phyloP scores from a whole-genome alignment of 2,329 filamentous ascomycete species.

The Davidsoniella neocaledoniae region DNA sequence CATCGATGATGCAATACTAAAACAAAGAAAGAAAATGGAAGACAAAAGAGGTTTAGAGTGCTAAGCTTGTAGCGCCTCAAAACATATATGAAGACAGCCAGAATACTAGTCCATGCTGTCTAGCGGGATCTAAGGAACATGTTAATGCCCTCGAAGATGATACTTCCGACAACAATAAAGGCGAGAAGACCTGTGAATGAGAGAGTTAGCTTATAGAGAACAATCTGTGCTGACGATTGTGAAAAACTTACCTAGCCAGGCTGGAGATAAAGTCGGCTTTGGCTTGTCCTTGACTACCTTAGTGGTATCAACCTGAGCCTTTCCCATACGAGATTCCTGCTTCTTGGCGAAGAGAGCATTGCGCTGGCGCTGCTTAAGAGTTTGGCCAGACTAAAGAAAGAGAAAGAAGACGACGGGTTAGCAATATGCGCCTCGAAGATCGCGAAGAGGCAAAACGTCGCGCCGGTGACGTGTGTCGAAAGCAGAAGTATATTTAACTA shows the following conservation, averaged over 20 bases:
- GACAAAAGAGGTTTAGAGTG: background rate
- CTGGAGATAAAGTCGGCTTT: slow-evolving; percentile 46
- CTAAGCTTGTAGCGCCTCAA: background rate
- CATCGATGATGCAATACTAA: background rate
- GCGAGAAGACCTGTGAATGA: slow-evolving; percentile 31
- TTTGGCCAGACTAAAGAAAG: slow-evolving; percentile 33
- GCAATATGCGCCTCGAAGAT: background rate
- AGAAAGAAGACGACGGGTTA: background rate
- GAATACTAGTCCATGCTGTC: background rate
- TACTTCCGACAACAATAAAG: slow-evolving; percentile 44
- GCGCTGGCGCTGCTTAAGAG: slow-evolving; percentile 63
- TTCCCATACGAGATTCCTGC: slow-evolving; percentile 59
- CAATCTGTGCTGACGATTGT: background rate
- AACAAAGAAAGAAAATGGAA: background rate
- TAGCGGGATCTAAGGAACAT: slow-evolving; percentile 1
- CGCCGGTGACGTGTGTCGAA: background rate
- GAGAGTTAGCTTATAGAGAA: background rate
- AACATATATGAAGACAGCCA: slow-evolving; percentile 13
- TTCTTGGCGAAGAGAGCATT: slow-evolving; percentile 64
- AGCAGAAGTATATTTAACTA: no score
- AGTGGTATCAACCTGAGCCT: slow-evolving; percentile 48
- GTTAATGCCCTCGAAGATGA: slow-evolving; percentile 40
- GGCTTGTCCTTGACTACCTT: slow-evolving; percentile 36
- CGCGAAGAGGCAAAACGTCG: no score
- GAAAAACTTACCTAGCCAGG: slow-evolving; percentile 42